These are phyloP conservation scores for Papilionanthe hybrid DNA, from an alignment of 116 monocot species.

Conservation along the genomic window DNA sequence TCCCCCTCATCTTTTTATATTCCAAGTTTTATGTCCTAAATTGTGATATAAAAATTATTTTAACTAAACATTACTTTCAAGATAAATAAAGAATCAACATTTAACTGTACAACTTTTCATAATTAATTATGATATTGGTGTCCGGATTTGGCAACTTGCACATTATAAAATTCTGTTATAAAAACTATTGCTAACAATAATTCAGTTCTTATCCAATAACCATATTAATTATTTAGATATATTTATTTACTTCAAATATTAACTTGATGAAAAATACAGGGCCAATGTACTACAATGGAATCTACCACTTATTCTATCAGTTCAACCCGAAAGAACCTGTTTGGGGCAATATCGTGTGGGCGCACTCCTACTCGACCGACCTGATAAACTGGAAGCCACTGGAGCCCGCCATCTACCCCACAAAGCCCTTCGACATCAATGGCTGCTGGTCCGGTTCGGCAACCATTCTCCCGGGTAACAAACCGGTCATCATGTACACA, in stretches of 20 bases:
- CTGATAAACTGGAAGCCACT: slow-evolving; percentile 53
- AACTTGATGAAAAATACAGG: slow-evolving; percentile 21
- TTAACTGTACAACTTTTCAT: too few relatives aligned
- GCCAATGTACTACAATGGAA: slow-evolving; percentile 69
- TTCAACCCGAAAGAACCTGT: slow-evolving; percentile 58
- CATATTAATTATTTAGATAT: too few relatives aligned
- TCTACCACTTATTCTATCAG: slow-evolving; percentile 80
- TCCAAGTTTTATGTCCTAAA: not conserved
- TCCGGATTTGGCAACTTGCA: too few relatives aligned
- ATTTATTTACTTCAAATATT: too few relatives aligned
- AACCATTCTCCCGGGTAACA: slow-evolving; percentile 40
- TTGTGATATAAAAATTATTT: too few relatives aligned
- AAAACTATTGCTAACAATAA: too few relatives aligned
- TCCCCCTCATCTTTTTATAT: not conserved
- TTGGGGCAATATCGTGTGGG: slow-evolving; percentile 67
- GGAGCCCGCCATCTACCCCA: slow-evolving; percentile 30
- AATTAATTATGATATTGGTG: too few relatives aligned
- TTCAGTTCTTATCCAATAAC: too few relatives aligned
- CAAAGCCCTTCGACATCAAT: slow-evolving; percentile 51
- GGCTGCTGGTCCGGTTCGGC: slow-evolving; percentile 83
- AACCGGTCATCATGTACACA: slow-evolving; percentile 38
- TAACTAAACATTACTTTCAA: too few relatives aligned
- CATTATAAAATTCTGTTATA: too few relatives aligned
- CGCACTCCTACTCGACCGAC: slow-evolving; percentile 50
- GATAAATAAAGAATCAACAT: too few relatives aligned